Base-by-base conservation (phyloP, 768 basidiomycete genomes). In the Lactifluus subvellereus region DNA sequence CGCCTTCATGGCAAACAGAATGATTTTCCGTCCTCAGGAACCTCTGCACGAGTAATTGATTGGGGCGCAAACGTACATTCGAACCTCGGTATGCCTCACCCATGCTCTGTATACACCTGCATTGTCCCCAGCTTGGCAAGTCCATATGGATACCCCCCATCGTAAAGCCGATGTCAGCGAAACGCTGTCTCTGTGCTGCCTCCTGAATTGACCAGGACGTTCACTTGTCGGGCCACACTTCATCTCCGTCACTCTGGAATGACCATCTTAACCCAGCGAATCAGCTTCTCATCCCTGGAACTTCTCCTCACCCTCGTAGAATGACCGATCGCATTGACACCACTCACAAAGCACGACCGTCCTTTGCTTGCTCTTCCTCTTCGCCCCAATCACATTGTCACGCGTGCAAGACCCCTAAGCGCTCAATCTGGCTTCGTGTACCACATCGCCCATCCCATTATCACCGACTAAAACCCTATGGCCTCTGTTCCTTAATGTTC, bases 131-230 rank as follows among this genome's bases (percentile, higher is more conserved):
- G n/a, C n/a, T n/a, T n/a, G n/a, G n/a, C n/a, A n/a, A n/a, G n/a
- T n/a, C n/a, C n/a, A n/a, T n/a, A 35, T 58, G 51, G 57, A 30
- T 43, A 42, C 32, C 18, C 22, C 30, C 45, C 43, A 14, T 52
- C 30, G 2, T 63, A 45, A 57, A 53, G 57, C 50, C 61, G 43
- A 35, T 50, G 20, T 58, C 57, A 30, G 22, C 18, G 37, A 43
- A 16, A 32, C 35, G 10, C 37, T 22, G 11, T 27, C 9, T 45
- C 49, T 20, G 35, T n/a, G n/a, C n/a, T n/a, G n/a, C n/a, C n/a
- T n/a, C n/a, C n/a, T n/a, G n/a, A n/a, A n/a, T n/a, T n/a, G 40
- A 9, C 43, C 40, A 14, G 33, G 16, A 20, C 33, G 45, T 58
- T 58, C 48, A 50, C 48, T 50, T 22, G 33, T 63, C 47, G 40